Percentiles rank a stretch among this genome's conserved stretches.
Conservation (phyloP, 345 rosid genomes). For the Rhodamnia argentea region DNA sequence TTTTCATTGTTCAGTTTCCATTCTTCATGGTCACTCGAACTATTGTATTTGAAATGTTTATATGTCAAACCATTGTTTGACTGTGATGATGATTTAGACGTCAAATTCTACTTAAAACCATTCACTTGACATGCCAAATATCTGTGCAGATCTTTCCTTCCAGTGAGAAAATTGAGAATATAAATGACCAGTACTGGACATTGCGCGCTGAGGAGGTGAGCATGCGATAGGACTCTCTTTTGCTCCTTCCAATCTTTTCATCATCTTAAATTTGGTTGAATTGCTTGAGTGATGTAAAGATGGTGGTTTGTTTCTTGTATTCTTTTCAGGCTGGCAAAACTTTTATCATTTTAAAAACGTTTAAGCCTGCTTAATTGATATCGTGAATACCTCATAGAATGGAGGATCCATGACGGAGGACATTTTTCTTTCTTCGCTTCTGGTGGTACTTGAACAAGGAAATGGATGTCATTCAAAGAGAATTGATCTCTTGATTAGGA, state of each 20-base stretch:
- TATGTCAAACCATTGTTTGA: neutral
- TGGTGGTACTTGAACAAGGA: neutral
- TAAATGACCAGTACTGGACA: slow-evolving; percentile 98
- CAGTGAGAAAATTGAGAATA: slow-evolving; percentile 85
- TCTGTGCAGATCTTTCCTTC: slow-evolving; percentile 69
- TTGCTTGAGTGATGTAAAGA: neutral
- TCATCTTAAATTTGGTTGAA: neutral
- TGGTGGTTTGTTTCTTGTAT: neutral
- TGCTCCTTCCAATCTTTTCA: neutral
- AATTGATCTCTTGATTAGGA: neutral
- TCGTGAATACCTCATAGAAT: neutral
- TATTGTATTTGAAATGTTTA: neutral
- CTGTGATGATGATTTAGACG: neutral
- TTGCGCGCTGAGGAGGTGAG: slow-evolving; percentile 93
- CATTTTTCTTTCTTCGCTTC: neutral
- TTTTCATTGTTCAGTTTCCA: neutral
- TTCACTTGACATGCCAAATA: neutral
- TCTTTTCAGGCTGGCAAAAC: neutral
- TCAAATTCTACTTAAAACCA: neutral
- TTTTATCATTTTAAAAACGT: neutral
- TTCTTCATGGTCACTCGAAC: neutral
- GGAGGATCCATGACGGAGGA: neutral
- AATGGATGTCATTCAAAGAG: neutral
- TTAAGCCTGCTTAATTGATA: neutral
- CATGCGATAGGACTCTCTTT: neutral